Conservation (phyloP, 768 basidiomycete species). For the Mycena sanguinolenta region DNA sequence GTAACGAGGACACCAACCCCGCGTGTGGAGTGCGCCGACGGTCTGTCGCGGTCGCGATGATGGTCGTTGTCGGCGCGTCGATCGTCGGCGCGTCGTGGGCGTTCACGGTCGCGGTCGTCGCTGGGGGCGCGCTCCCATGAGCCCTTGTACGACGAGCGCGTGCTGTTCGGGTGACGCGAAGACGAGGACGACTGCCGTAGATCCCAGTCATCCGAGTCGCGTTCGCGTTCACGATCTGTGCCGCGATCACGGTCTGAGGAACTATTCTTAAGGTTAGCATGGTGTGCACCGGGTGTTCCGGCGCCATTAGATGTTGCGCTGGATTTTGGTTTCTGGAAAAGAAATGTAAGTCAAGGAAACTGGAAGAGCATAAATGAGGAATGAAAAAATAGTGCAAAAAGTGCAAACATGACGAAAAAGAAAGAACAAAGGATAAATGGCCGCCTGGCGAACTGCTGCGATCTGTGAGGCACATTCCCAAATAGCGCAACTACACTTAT, state of each 20-base stretch:
- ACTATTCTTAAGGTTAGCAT: conserved; percentile 29
- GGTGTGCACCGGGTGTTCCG: conserved; percentile 11
- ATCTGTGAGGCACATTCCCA: too few relatives aligned
- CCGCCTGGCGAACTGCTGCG: too few relatives aligned
- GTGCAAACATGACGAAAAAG: neutral
- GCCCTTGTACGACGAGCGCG: conserved; percentile 18
- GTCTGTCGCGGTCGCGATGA: conserved; percentile 3
- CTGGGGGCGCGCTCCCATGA: conserved; percentile 28
- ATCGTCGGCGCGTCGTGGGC: conserved; percentile 3
- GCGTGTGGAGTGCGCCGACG: conserved; percentile 29
- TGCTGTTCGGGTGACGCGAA: conserved; percentile 14
- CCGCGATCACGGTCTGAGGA: conserved; percentile 26
- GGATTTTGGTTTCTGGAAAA: conserved; percentile 35
- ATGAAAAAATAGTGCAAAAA: neutral
- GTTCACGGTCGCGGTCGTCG: conserved; percentile 19
- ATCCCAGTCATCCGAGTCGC: conserved; percentile 11
- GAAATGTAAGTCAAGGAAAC: neutral
- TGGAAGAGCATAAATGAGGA: neutral
- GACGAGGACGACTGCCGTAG: conserved; percentile 7
- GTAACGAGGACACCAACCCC: conserved; percentile 38
- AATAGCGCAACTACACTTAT: too few relatives aligned
- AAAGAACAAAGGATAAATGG: neutral
- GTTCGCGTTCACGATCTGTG: conserved; percentile 21
- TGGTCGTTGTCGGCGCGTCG: conserved; percentile 22
- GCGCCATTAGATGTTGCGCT: conserved; percentile 24